Conservation (phyloP, 345 rosid genomes). For the Eucalyptus victrix region DNA sequence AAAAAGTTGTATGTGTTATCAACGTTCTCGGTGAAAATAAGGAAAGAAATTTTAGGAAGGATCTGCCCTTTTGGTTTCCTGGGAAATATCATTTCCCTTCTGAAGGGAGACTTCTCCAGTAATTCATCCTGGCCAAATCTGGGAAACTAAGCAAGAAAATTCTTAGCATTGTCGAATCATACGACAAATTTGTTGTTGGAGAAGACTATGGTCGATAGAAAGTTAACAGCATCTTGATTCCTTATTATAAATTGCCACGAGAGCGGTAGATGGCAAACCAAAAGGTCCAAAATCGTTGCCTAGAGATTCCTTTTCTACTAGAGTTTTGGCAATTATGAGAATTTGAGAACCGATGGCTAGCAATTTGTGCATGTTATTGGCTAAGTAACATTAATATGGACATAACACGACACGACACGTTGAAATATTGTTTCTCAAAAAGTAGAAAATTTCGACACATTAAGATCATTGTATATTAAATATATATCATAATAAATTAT, state of each 20-base stretch:
- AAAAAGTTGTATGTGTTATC: not conserved
- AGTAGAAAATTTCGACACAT: too few species aligned
- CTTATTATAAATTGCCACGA: not conserved
- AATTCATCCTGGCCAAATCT: not conserved
- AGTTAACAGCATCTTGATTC: not conserved
- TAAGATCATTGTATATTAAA: too few species aligned
- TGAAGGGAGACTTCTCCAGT: not conserved
- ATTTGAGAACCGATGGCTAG: not conserved
- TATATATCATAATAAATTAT: too few species aligned
- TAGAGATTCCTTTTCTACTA: not conserved
- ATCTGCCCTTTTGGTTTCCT: not conserved
- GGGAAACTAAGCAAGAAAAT: not conserved
- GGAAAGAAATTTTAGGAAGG: not conserved
- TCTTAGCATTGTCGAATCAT: not conserved
- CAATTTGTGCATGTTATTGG: not conserved
- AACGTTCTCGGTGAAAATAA: not conserved
- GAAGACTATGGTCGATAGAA: not conserved
- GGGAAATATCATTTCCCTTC: not conserved
- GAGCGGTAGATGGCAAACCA: not conserved
- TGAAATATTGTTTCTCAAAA: too few species aligned
- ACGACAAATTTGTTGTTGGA: not conserved
- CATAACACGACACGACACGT: too few species aligned
- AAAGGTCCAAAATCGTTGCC: not conserved
- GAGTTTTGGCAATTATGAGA: not conserved
- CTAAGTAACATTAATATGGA: rapidly evolving